Evolutionary conservation across 225 moss, liverwort and hornwort species (phyloP), one percentile per base, ranked within the genome.

Genomic region (Polytrichum formosum): DNA sequence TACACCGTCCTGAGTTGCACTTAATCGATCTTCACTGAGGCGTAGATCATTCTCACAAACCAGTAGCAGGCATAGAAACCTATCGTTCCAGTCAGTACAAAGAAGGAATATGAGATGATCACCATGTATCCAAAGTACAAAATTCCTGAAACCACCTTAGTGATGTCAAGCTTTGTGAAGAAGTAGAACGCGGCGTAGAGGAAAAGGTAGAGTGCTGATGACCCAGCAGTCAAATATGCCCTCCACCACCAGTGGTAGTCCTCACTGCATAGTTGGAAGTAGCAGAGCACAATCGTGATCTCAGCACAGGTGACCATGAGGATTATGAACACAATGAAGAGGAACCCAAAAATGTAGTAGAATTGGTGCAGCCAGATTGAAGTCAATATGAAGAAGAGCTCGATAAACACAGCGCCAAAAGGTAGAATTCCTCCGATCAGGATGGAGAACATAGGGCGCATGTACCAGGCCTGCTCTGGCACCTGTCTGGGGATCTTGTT

Each of bases 191-290:
- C 78, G 1, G 93, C 93, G 56, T 93, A 93, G 5, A 93, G 86
- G 76, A 93, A 93, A n/a, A 93, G 88, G 30, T 93, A 93, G 46
- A 93, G 70, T 23, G 91, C 91, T 21, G 93, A 93, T 54, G 93
- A 91, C 29, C 93, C 93, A 1, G 93, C 90, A 2, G 93, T 93
- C 30, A 93, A 64, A 76, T 93, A 93, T 0, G 93, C 88, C 69
- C 93, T 86, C 93, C 93, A 93, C 91, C 93, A 93, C 93, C 93
- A 93, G 65, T 93, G 85, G 69, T 91, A 93, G 66, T 93, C 93
- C 79, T 93, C 93, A 62, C 93, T 93, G 71, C 93, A 93, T 35
- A 93, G 67, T 75, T 93, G 93, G 84, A 93, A 93, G 90, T 93
- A 91, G 86, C 93, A 91, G 20, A 93, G 87, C 58, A 93, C 93